Conservation (phyloP, 768 basidiomycete species). For the Boletus rubescentipes region DNA sequence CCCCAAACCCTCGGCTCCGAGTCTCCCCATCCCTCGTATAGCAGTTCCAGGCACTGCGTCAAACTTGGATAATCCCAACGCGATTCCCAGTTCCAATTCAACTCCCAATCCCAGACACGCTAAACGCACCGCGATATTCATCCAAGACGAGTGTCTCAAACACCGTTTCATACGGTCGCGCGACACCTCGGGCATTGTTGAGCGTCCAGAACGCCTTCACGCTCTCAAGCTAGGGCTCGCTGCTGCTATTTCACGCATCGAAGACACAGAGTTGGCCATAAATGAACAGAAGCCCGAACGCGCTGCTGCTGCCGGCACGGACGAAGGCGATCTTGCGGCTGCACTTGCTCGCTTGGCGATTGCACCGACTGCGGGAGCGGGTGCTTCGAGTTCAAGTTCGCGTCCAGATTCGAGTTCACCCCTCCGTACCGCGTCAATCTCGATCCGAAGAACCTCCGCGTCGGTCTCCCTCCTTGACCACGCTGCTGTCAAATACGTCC, state of each 20-base stretch:
- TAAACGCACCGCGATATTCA: constrained; percentile 35
- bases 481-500: constrained; percentile 70
- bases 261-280: constrained; percentile 31
- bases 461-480: constrained; percentile 55
- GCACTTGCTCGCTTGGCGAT: constrained; percentile 49
- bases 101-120: neutral
- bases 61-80: neutral
- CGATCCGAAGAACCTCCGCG: constrained; percentile 53
- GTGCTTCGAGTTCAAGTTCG: neutral
- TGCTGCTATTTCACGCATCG: constrained; percentile 73
- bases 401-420: constrained; percentile 4
- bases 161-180: constrained; percentile 79
- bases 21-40: neutral
- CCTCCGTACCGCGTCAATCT: constrained; percentile 32
- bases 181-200: constrained; percentile 77
- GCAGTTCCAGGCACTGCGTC: neutral
- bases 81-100: neutral
- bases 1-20: neutral
- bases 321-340: constrained; percentile 47
- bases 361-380: constrained; percentile 4
- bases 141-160: constrained; percentile 72
- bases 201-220: constrained; percentile 84
- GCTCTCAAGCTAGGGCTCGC: constrained; percentile 83
- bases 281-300: neutral
- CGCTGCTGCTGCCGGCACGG: constrained; percentile 22